A percentile compares a stretch with the other conserved stretches of the same genome.
These are phyloP conservation scores for Selaginella tamariscina DNA, from an alignment of 75 land plant species.

Conservation along the genomic window DNA sequence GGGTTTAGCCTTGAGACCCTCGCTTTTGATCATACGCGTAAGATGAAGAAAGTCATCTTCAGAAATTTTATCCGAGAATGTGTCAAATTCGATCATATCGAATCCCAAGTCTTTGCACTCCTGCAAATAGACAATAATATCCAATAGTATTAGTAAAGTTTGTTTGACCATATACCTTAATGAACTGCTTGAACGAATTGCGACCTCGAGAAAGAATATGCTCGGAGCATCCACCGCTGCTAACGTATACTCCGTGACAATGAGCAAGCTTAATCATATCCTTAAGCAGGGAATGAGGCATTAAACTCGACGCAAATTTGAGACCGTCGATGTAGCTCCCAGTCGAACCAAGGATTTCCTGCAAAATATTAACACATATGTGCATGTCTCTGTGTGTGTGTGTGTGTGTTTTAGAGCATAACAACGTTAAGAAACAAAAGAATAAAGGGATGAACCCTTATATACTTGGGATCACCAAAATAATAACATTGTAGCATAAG, in stretches of 20 bases:
- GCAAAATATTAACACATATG: background rate
- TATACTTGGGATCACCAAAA: too few relatives aligned
- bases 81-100: slow-evolving; percentile 68
- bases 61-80: slow-evolving; percentile 40
- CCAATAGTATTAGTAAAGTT: background rate
- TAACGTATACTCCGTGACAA: slow-evolving; percentile 63
- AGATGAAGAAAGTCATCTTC: slow-evolving; percentile 68
- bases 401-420: too few relatives aligned
- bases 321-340: slow-evolving; percentile 78
- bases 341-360: slow-evolving; percentile 69
- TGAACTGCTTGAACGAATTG: slow-evolving; percentile 53
- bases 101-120: slow-evolving; percentile 85
- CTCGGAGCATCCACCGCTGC: slow-evolving; percentile 86
- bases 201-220: slow-evolving; percentile 47
- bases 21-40: slow-evolving; percentile 53
- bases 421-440: too few relatives aligned
- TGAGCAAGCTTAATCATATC: slow-evolving; percentile 65
- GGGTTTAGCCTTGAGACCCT: slow-evolving; percentile 70
- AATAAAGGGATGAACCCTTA: too few relatives aligned
- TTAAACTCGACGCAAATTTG: slow-evolving; percentile 60
- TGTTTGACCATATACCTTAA: slow-evolving; percentile 39
- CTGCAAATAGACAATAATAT: slow-evolving; percentile 23
- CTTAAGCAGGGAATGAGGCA: slow-evolving; percentile 46
- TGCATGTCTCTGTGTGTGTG: too few relatives aligned
- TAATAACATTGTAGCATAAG: too few relatives aligned